These are phyloP conservation scores for Pistacia atlantica DNA, from an alignment of 345 rosid genomes.

Conservation along the genomic window DNA sequence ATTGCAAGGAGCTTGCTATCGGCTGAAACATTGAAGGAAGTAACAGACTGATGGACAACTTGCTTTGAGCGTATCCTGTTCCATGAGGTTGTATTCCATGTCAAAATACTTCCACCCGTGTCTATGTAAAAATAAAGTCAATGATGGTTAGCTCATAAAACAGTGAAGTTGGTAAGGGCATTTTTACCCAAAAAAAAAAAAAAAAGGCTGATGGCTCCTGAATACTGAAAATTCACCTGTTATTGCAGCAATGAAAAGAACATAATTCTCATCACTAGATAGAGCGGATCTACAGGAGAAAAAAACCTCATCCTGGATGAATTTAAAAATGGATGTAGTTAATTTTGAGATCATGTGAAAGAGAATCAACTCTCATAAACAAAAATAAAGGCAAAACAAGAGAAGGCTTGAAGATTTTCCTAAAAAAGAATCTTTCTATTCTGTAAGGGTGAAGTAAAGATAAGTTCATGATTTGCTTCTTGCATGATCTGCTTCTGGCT, in stretches of 20 bases:
- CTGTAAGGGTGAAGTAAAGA: background rate
- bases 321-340: conserved; percentile 16
- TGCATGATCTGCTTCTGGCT: too few species aligned
- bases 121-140: too few species aligned
- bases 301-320: conserved; percentile 75
- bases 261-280: conserved; percentile 40
- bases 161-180: background rate
- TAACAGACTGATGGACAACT: conserved; percentile 50
- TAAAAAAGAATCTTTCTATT: too few species aligned
- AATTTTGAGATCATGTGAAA: conserved; percentile 17
- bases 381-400: background rate
- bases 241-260: conserved; percentile 72
- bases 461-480: background rate
- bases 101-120: too few species aligned
- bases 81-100: too few species aligned
- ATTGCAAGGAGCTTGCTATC: conserved; percentile 83
- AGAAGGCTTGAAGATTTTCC: background rate
- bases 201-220: background rate
- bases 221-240: conserved; percentile 51
- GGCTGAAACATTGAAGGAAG: conserved; percentile 76
- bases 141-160: background rate
- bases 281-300: conserved; percentile 72
- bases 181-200: too few species aligned
- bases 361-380: background rate
- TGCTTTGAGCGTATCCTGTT: too few species aligned